phyloP scores from a whole-genome alignment of 768 basidiomycete genomes.

The Tricholoma terreum region DNA sequence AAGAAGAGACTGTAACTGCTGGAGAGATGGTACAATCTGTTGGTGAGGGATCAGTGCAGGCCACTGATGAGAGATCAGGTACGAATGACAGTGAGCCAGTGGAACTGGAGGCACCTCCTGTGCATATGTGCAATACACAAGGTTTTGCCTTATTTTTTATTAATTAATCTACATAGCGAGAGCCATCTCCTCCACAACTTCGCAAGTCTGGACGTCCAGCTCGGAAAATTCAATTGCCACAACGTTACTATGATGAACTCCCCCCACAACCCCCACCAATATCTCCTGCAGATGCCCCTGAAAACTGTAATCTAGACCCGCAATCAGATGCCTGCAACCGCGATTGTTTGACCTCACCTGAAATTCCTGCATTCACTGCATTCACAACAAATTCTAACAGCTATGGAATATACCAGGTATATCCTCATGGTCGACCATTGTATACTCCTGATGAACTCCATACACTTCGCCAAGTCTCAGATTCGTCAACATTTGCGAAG shows the following conservation, averaged over 20 bases:
- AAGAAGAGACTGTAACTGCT: not conserved
- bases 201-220: not conserved
- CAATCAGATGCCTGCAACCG: not conserved
- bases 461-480: not conserved
- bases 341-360: not conserved
- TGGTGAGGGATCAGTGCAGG: too few species aligned
- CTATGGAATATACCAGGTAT: not conserved
- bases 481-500: not conserved
- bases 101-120: not conserved
- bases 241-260: not conserved
- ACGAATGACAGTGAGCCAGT: not conserved
- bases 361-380: not conserved
- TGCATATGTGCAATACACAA: not conserved
- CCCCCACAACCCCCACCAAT: too few species aligned
- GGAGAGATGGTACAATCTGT: not conserved
- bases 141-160: too few species aligned
- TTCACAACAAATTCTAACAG: not conserved
- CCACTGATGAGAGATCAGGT: too few species aligned
- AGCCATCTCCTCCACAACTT: not conserved
- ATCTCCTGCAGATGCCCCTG: not conserved
- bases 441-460: not conserved
- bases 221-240: too few species aligned
- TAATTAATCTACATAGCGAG: not conserved
- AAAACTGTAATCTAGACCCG: not conserved
- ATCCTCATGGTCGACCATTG: not conserved